Percentiles rank a stretch among this genome's conserved stretches.
Evolutionary conservation across 2,329 filamentous ascomycete genomes (phyloP).

Genomic region (Aspergillus ibericus): DNA sequence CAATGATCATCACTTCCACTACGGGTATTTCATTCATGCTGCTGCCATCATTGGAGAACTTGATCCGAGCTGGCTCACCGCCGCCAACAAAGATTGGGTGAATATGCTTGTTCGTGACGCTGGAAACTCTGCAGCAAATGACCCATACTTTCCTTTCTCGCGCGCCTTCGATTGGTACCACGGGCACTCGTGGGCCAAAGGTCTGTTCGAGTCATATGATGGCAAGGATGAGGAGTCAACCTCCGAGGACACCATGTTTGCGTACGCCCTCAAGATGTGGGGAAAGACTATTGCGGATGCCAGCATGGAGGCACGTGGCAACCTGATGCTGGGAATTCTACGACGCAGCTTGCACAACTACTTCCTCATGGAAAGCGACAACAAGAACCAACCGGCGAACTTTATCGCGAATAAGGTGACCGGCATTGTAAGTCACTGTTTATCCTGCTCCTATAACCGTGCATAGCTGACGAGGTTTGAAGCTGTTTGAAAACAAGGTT

Average conservation of each 20-base stretch:
- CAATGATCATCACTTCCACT: conserved; percentile 64
- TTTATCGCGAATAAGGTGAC: conserved; percentile 77
- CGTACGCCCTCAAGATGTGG: conserved; percentile 93
- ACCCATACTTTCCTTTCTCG: conserved; percentile 76
- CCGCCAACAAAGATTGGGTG: conserved; percentile 73
- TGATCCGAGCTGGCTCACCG: conserved; percentile 70
- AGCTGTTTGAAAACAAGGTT: conserved; percentile 90
- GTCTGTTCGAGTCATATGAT: conserved; percentile 54
- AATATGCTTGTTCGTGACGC: conserved; percentile 81
- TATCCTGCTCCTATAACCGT: neutral
- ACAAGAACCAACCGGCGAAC: conserved; percentile 69
- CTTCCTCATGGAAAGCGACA: conserved; percentile 74
- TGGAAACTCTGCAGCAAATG: conserved; percentile 70
- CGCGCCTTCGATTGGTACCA: conserved; percentile 92
- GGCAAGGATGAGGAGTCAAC: conserved; percentile 70
- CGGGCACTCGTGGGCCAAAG: conserved; percentile 87
- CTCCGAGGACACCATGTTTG: conserved; percentile 85
- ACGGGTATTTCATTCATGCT: conserved; percentile 83
- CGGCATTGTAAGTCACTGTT: conserved; percentile 50
- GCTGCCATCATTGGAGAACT: conserved; percentile 80
- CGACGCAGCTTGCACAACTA: conserved; percentile 73
- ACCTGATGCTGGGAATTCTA: conserved; percentile 79
- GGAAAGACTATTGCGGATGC: conserved; percentile 72
- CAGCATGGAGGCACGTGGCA: conserved; percentile 78
- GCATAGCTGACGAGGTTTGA: conserved; percentile 21